Conservation (phyloP, 768 basidiomycete genomes). For the Trametes cubensis region DNA sequence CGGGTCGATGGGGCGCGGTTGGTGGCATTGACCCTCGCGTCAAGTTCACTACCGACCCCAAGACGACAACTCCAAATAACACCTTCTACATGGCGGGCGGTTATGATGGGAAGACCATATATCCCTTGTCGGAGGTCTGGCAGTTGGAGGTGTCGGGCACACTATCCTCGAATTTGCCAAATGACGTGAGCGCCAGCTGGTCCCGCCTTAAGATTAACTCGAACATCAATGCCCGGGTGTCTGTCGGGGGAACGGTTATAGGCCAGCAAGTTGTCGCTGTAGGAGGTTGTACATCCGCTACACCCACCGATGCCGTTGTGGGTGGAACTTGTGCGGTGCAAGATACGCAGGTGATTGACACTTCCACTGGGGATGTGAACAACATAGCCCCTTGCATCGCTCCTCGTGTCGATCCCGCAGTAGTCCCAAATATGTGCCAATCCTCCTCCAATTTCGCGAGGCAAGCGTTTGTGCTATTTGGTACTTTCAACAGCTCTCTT, state of each 20-base stretch:
- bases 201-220: slow-evolving; percentile 42
- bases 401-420: slow-evolving; percentile 58
- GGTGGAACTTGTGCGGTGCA: slow-evolving; percentile 56
- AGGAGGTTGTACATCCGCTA: slow-evolving; percentile 55
- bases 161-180: slow-evolving; percentile 67
- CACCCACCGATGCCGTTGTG: not conserved
- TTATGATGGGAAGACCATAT: slow-evolving; percentile 47
- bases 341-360: slow-evolving; percentile 59
- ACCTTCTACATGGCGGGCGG: slow-evolving; percentile 80
- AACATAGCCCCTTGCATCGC: slow-evolving; percentile 59
- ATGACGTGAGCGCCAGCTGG: slow-evolving; percentile 61
- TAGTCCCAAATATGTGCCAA: slow-evolving; percentile 62
- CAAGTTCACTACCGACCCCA: slow-evolving; percentile 37
- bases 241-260: slow-evolving; percentile 63
- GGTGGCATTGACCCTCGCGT: slow-evolving; percentile 74
- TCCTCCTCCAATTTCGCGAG: slow-evolving; percentile 58
- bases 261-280: slow-evolving; percentile 49
- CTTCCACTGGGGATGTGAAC: slow-evolving; percentile 39
- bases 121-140: slow-evolving; percentile 70
- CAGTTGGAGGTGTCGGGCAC: slow-evolving; percentile 68
- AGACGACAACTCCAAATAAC: slow-evolving; percentile 60
- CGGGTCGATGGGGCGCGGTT: slow-evolving; percentile 68
- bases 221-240: slow-evolving; percentile 43
- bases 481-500: slow-evolving; percentile 60
- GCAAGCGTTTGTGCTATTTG: slow-evolving; percentile 72